A percentile compares a stretch with the other conserved stretches of the same genome.
These are phyloP conservation scores for Barbatosphaeria neglecta DNA, from an alignment of 495 filamentous ascomycete genomes.

Conservation along the genomic window DNA sequence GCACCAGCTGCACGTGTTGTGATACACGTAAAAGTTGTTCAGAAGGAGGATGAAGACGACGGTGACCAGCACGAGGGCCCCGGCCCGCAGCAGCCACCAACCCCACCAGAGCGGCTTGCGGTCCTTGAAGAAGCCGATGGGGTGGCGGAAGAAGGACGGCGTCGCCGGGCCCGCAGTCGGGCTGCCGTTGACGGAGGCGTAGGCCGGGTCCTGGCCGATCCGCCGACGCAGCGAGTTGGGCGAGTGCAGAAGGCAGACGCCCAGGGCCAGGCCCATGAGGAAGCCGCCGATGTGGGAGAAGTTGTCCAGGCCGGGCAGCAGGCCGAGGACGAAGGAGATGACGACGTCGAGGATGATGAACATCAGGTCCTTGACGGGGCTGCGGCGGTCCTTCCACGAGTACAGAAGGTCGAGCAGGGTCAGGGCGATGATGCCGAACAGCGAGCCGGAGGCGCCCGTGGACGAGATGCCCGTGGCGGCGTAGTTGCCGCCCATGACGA, in stretches of 20 bases:
- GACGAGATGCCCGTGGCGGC: slow-evolving; percentile 69
- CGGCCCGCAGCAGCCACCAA: slow-evolving; percentile 86
- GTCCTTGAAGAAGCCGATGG: slow-evolving; percentile 78
- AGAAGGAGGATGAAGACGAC: slow-evolving; percentile 76
- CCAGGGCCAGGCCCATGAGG: slow-evolving; percentile 79
- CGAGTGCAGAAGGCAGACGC: slow-evolving; percentile 76
- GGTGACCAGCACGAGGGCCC: slow-evolving; percentile 63
- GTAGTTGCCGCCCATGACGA: slow-evolving; percentile 90
- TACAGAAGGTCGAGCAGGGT: slow-evolving; percentile 83
- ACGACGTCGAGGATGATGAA: slow-evolving; percentile 76
- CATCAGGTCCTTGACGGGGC: slow-evolving; percentile 65
- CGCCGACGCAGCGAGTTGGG: slow-evolving; percentile 66
- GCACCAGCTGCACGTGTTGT: slow-evolving; percentile 75
- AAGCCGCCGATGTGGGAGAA: slow-evolving; percentile 97
- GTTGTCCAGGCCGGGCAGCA: slow-evolving; percentile 90
- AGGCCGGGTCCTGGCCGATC: slow-evolving; percentile 55
- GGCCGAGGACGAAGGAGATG: slow-evolving; percentile 84
- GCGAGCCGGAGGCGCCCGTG: slow-evolving; percentile 74
- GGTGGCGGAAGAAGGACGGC: slow-evolving; percentile 51
- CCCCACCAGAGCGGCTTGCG: slow-evolving; percentile 91
- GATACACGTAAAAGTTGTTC: slow-evolving; percentile 77
- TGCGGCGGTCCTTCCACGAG: slow-evolving; percentile 67
- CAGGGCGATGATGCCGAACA: slow-evolving; percentile 88
- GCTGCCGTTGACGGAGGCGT: slow-evolving; percentile 25
- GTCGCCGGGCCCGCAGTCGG: slow-evolving; percentile 29